These are phyloP conservation scores for Fusarium sp. DNA, from an alignment of 2,329 filamentous ascomycete species.

Conservation along the genomic window DNA sequence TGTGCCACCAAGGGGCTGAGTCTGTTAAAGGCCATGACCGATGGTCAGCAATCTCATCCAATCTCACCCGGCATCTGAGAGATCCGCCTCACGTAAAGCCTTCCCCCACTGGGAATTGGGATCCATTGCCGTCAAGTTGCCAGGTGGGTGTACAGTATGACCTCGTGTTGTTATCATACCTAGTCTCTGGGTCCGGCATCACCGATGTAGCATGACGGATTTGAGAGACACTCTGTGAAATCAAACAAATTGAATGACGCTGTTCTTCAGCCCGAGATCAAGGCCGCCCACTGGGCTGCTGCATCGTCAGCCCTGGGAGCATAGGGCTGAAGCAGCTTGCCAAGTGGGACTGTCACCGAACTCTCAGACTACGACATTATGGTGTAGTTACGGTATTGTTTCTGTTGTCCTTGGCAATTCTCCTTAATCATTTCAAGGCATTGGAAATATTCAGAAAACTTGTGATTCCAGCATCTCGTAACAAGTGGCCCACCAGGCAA, in stretches of 20 bases:
- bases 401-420: background rate
- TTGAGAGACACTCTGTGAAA: background rate
- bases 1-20: constrained; percentile 31
- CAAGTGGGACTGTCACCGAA: constrained; percentile 29
- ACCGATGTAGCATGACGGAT: constrained; percentile 5
- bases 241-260: background rate
- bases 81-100: constrained; percentile 25
- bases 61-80: constrained; percentile 23
- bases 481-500: background rate
- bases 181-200: background rate
- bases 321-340: constrained; percentile 37
- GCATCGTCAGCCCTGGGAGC: constrained; percentile 22
- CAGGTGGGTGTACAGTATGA: background rate
- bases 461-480: background rate
- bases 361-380: constrained; percentile 1
- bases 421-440: background rate
- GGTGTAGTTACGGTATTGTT: background rate
- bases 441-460: background rate
- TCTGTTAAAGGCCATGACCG: background rate
- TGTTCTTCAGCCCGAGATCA: constrained; percentile 3
- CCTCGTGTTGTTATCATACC: constrained; percentile 2
- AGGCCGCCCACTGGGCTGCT: constrained; percentile 23
- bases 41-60: constrained; percentile 35
- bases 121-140: background rate
- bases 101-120: background rate